These are phyloP conservation scores for Pleurotus pulmonarius DNA, from an alignment of 768 basidiomycete species.

Conservation along the genomic window DNA sequence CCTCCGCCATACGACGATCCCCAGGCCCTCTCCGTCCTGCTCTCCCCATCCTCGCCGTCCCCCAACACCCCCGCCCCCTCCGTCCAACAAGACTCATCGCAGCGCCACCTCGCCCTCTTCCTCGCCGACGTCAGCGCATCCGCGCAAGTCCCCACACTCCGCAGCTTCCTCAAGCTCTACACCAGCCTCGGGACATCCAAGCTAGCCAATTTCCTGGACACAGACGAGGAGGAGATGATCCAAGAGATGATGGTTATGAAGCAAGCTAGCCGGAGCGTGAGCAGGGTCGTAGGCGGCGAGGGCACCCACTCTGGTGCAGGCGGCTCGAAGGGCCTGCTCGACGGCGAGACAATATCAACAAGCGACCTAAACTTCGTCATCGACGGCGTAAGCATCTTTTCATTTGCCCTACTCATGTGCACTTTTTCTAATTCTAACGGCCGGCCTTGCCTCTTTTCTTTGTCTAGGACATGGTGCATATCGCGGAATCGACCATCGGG, in stretches of 20 bases:
- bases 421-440: no score
- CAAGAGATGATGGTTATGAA: slow-evolving; percentile 98
- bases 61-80: slow-evolving; percentile 58
- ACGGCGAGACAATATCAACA: slow-evolving; percentile 83
- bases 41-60: slow-evolving; percentile 29
- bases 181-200: slow-evolving; percentile 90
- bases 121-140: slow-evolving; percentile 76
- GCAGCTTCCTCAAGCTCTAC: slow-evolving; percentile 93
- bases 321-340: slow-evolving; percentile 51
- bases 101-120: slow-evolving; percentile 83
- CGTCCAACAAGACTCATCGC: slow-evolving; percentile 16
- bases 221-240: slow-evolving; percentile 90
- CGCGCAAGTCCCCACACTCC: slow-evolving; percentile 75
- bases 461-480: slow-evolving; percentile 89
- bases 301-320: not conserved
- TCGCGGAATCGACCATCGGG: slow-evolving; percentile 91
- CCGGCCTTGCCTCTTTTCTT: not conserved
- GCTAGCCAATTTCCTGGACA: slow-evolving; percentile 87
- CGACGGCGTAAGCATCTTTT: slow-evolving; percentile 63
- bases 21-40: slow-evolving; percentile 48
- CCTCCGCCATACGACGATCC: slow-evolving; percentile 90
- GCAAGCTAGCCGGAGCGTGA: slow-evolving; percentile 75
- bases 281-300: slow-evolving; percentile 55
- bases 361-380: slow-evolving; percentile 97
- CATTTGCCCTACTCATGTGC: not conserved